Conservation (phyloP, 139 green algal genomes). For the Tetraselmis striata region DNA sequence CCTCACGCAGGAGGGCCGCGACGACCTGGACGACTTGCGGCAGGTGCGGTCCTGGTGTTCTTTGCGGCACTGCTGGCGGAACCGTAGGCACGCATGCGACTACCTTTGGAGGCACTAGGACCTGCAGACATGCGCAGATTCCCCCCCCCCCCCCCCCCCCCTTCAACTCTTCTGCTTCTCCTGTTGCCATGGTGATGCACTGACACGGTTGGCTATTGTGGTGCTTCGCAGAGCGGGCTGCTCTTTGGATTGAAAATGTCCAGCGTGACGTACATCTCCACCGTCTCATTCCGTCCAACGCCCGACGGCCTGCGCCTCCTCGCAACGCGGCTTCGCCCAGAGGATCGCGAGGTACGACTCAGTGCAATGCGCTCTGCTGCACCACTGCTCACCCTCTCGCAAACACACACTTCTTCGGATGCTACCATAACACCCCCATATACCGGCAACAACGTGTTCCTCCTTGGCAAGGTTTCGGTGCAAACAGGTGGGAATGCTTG, state of each 20-base stretch:
- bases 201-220: not conserved
- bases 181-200: slow-evolving; percentile 7
- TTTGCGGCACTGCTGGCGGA: no score
- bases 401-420: no score
- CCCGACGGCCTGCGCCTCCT: not conserved
- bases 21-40: slow-evolving; percentile 22
- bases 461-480: no score
- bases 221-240: not conserved
- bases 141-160: no score
- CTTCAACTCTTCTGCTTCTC: no score
- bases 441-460: no score
- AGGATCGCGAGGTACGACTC: not conserved
- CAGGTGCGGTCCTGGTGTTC: no score
- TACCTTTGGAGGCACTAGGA: no score
- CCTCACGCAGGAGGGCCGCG: slow-evolving; percentile 16
- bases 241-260: not conserved
- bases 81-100: slow-evolving; percentile 13
- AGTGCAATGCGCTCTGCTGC: not conserved
- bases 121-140: no score
- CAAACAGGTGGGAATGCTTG: no score
- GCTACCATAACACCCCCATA: no score
- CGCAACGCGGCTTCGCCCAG: not conserved
- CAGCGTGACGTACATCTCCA: not conserved
- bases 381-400: not conserved
- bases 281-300: not conserved